Percentiles rank a stretch among this genome's conserved stretches.
Evolutionary conservation across 208 protist genomes (phyloP).

Genomic region (Endotrypanum monterogeii): DNA sequence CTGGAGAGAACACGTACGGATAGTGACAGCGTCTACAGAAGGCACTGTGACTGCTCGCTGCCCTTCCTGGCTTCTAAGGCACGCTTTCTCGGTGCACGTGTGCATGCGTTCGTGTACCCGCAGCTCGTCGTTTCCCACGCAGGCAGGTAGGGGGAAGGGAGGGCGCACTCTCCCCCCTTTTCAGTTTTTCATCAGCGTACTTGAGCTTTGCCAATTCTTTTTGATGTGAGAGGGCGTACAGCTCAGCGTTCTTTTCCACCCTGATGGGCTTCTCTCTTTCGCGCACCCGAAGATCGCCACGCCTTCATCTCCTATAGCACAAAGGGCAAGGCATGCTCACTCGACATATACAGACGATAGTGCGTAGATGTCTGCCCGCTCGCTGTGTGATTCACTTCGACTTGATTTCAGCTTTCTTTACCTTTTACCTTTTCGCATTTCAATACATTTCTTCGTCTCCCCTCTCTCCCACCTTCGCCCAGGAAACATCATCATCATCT

Average conservation of each 20-base stretch:
- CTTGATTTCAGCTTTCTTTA: not conserved
- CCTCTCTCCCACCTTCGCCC: not conserved
- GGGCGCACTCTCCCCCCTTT: no score
- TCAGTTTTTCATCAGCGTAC: not conserved
- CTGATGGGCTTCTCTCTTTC: not conserved
- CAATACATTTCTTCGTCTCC: not conserved
- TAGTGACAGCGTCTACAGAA: conserved; percentile 1
- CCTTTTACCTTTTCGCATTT: not conserved
- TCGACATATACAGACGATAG: not conserved
- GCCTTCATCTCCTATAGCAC: not conserved
- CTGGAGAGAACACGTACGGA: conserved; percentile 93
- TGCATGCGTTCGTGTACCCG: not conserved
- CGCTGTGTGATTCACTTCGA: not conserved
- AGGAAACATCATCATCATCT: not conserved
- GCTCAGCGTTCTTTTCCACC: not conserved
- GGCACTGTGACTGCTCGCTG: not conserved
- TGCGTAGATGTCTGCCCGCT: not conserved
- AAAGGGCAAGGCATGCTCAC: no score
- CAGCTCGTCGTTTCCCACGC: no score
- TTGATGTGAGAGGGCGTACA: not conserved
- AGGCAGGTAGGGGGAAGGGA: no score
- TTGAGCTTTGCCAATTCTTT: not conserved
- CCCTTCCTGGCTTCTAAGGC: not conserved
- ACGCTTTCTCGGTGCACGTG: not conserved
- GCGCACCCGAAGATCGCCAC: no score